phyloP scores from a whole-genome alignment of 139 green algal species.

The Protoeuglena noctilucae region DNA sequence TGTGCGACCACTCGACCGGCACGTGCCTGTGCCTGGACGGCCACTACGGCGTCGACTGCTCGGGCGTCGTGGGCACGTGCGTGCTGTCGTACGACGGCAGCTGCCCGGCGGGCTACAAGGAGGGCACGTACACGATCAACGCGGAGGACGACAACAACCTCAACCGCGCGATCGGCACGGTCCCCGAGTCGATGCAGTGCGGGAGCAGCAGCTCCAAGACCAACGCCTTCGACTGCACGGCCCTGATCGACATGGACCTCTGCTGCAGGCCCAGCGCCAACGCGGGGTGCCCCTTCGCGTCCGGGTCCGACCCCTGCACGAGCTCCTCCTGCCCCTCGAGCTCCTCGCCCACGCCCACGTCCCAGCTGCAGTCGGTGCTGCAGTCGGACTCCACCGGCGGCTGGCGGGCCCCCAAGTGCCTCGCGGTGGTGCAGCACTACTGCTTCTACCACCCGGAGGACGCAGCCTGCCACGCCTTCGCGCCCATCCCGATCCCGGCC shows the following conservation, averaged over 20 bases:
- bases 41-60: not conserved
- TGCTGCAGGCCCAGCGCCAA: not conserved
- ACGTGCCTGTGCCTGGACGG: not conserved
- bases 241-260: not conserved
- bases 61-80: not conserved
- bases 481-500: not conserved
- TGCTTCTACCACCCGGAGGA: not conserved
- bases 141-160: not conserved
- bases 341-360: not conserved
- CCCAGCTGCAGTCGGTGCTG: not conserved
- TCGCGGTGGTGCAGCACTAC: not conserved
- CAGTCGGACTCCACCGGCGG: not conserved
- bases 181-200: not conserved
- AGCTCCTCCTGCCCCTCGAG: not conserved
- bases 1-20: not conserved
- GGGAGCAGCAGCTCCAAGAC: not conserved
- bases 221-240: not conserved
- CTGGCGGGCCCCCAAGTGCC: not conserved
- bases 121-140: not conserved
- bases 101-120: not conserved
- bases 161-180: not conserved
- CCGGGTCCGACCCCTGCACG: not conserved
- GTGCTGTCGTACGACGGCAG: not conserved
- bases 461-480: not conserved
- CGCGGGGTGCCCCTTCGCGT: not conserved